phyloP scores from a whole-genome alignment of 164 flowering plant species.

The Sedum album region DNA sequence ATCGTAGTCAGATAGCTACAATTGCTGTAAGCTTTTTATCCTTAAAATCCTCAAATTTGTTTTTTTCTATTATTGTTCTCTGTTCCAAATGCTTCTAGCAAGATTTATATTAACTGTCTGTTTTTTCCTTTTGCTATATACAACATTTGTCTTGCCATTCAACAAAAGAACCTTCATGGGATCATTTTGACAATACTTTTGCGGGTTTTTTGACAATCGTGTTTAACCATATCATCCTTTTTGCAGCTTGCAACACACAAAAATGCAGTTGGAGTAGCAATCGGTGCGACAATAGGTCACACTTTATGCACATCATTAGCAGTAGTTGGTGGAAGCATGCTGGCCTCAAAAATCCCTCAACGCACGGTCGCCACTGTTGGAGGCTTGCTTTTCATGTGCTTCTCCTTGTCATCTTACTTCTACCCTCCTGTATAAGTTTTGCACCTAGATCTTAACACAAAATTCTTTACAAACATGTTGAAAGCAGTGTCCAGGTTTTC shows the following conservation, averaged over 20 bases:
- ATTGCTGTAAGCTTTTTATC: too few relatives aligned
- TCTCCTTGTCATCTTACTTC: too few relatives aligned
- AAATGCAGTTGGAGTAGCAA: too few relatives aligned
- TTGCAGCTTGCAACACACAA: too few relatives aligned
- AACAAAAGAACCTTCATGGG: too few relatives aligned
- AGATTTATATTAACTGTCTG: too few relatives aligned
- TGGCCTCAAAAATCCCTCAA: conserved; percentile 97
- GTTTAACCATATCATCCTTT: not conserved
- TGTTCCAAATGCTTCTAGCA: not conserved
- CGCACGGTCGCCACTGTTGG: conserved; percentile 89
- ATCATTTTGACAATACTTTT: too few relatives aligned
- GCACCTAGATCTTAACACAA: conserved; percentile 14
- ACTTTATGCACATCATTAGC: conserved; percentile 93
- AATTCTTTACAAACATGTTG: conserved; percentile 14
- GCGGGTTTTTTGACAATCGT: not conserved
- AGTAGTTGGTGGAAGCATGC: conserved; percentile 97
- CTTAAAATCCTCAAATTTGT: not conserved
- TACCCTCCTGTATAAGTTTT: conserved; percentile 75
- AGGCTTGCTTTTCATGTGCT: too few relatives aligned
- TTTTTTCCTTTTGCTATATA: too few relatives aligned
- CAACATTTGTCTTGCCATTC: too few relatives aligned
- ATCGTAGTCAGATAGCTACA: too few relatives aligned
- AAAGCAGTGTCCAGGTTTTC: not conserved
- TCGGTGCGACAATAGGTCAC: conserved; percentile 87
- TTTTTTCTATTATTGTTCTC: not conserved